A percentile compares a stretch with the other conserved stretches of the same genome.
These are phyloP conservation scores for Diaporthe caulivora DNA, from an alignment of 2,329 filamentous ascomycete species.

Conservation along the genomic window DNA sequence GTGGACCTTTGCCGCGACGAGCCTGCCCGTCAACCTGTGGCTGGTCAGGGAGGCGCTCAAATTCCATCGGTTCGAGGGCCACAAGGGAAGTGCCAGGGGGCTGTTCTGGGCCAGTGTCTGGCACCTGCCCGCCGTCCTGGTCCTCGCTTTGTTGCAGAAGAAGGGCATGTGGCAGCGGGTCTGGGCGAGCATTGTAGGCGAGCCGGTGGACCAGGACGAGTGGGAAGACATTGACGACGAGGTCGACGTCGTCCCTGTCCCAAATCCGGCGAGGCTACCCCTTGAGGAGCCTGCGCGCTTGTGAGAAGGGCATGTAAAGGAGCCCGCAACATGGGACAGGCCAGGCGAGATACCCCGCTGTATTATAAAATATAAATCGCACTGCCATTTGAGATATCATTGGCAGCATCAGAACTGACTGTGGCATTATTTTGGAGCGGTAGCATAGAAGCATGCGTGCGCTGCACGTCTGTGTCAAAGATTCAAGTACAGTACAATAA, in stretches of 20 bases:
- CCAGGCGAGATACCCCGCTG: slow-evolving; percentile 11
- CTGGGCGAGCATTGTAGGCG: slow-evolving; percentile 76
- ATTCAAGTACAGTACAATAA: background rate
- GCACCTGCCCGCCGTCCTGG: slow-evolving; percentile 91
- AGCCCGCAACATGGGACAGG: background rate
- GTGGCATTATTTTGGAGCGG: background rate
- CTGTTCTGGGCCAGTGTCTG: slow-evolving; percentile 98
- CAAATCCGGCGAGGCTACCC: slow-evolving; percentile 33
- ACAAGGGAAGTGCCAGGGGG: slow-evolving; percentile 82
- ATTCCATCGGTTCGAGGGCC: slow-evolving; percentile 85
- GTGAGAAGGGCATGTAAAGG: background rate
- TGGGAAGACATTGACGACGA: slow-evolving; percentile 70
- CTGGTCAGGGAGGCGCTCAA: slow-evolving; percentile 81
- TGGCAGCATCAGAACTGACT: background rate
- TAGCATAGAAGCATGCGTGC: background rate
- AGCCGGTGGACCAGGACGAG: slow-evolving; percentile 66
- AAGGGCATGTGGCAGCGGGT: slow-evolving; percentile 90
- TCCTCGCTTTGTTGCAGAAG: slow-evolving; percentile 92
- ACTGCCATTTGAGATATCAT: background rate
- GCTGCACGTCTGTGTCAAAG: background rate
- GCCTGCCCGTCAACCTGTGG: slow-evolving; percentile 87
- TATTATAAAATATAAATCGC: slow-evolving; percentile 9
- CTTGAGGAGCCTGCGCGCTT: background rate
- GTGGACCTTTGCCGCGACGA: slow-evolving; percentile 85
- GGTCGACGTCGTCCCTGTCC: slow-evolving; percentile 52